Base-by-base conservation (phyloP, 352 stramenopile species). In the Phytophthora boehmeriae region DNA sequence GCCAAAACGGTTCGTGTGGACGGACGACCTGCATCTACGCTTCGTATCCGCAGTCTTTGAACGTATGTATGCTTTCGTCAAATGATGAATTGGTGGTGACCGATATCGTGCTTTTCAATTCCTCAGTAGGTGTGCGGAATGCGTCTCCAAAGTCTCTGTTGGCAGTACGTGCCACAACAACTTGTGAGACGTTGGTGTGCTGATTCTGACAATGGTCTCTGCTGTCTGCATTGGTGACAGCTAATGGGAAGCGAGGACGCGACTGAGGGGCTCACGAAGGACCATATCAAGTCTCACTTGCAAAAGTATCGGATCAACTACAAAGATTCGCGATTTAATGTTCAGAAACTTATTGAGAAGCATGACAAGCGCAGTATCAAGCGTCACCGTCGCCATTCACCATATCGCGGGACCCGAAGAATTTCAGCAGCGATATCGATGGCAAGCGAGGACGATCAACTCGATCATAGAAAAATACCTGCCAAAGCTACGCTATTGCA, bases 261-360 rank as follows among this genome's bases (percentile, higher is more conserved):
- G 34, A 54, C 38, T 0, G 50, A 66, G 19, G 50, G 36, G 25
- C 28, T 71, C 44, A 71, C 63, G 19, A 44, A 22, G 20, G 49
- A 62, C 13, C 56, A 71, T 20, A 71, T 71, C 44, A 71, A 71
- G 44, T 71, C 63, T 8, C 63, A 71, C 9, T 38, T 71, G 1
- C 63, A 71, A 22, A 71, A 71, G 56, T 66, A 71, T 22, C 49
- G 56, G 23, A 71, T 71, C 43, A 62, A 53, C 36, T 58, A 71
- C 38, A 32, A 71, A 27, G 56, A 56, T 4, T 71, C 56, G 19
- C 41, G 54, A 6, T 22, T 65, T 13, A 54, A 69, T 5, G 25
- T 48, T 11, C 56, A 66, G 13, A 48, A 5, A 8, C 23, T 61
- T 9, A 61, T 52, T 38, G 62, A 65, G 9, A 70, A 60, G 36